A percentile compares a stretch with the other conserved stretches of the same genome.
phyloP scores from a whole-genome alignment of 139 green algal species.

The Tetradesmus lagerheimii region DNA sequence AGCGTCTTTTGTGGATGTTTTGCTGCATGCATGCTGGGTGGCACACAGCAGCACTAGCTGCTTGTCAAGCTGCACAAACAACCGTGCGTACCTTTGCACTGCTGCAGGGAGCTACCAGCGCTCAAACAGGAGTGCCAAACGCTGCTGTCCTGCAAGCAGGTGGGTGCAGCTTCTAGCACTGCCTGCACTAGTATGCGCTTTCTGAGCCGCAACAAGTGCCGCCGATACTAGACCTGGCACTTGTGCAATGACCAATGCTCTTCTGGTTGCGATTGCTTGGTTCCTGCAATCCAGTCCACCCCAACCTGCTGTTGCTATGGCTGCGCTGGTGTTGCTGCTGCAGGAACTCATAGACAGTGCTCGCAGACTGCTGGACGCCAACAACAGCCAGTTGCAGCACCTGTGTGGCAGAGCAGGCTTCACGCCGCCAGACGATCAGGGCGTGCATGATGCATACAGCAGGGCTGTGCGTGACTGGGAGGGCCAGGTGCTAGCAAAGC shows the following conservation, averaged over 20 bases:
- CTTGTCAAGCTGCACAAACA: not conserved
- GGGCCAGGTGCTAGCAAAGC: conserved; percentile 10
- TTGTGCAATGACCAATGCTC: no score
- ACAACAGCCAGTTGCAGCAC: conserved; percentile 32
- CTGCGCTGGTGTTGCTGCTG: not conserved
- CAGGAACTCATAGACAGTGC: conserved; percentile 48
- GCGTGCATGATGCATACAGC: conserved; percentile 30
- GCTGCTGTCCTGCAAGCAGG: conserved; percentile 36
- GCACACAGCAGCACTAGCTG: no score
- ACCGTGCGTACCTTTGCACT: not conserved
- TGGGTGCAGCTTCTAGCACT: not conserved
- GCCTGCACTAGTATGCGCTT: not conserved
- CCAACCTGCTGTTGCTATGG: not conserved
- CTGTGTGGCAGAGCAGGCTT: conserved; percentile 9
- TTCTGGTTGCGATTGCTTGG: no score
- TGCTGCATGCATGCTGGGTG: not conserved
- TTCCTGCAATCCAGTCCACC: no score
- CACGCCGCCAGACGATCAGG: conserved; percentile 14
- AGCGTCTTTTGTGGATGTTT: not conserved
- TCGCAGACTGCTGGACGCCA: conserved; percentile 23
- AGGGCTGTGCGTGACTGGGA: conserved; percentile 40
- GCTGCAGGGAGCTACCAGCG: conserved; percentile 38
- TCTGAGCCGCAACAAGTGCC: no score
- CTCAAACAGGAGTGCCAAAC: conserved; percentile 45
- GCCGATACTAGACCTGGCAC: no score